Base-by-base conservation (phyloP, 2,329 filamentous ascomycete species). In the Penicillium vulpinum region DNA sequence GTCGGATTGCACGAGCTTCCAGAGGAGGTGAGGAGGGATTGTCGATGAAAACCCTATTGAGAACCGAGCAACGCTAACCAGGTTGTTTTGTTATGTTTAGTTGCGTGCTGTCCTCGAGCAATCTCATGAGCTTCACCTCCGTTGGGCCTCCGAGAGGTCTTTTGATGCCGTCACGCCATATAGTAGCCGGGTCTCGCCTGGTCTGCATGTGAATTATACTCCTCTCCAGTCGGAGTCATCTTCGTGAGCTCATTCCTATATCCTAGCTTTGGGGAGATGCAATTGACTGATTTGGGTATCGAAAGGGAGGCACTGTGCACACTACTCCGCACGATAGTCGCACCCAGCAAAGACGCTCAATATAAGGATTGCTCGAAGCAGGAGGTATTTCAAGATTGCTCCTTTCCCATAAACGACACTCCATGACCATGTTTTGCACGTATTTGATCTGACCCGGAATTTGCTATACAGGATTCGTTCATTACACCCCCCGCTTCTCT, bases 161-260 rank as follows among this genome's bases (percentile, higher is more conserved):
- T 88, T 87, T 70, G 77, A 83, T 38, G 78, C 83, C 1, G 77
- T 88, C 43, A 81, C 87, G 38, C 92, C 92, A 2, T 88, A 94
- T 67, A 79, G 84, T 41, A 91, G 91, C 50, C 84, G 89, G 57
- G 74, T 92, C 15, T 86, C 91, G 2, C 87, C 92, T 0, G 93
- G 93, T 3, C 77, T 97, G 22, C 92, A 97, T 77, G 79, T 92
- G 26, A 89, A 89, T 66, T 92, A 88, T 70, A 89, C 88, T 0
- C 88, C 89, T 0, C 44, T 58, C 21, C 72, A 73, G 6, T 70
- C 75, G 31, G 70, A 74, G 26, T 70, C 62, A 6, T 55, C 66
- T 24, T 67, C 72, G 75, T 79, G 65, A 53, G 74, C 71, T 15
- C 10, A 7, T 33, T 22, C 9, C 13, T 28, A 28, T 22, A 24